These are phyloP conservation scores for Talaromyces sp. DNA, from an alignment of 2,329 filamentous ascomycete genomes.

Conservation along the genomic window DNA sequence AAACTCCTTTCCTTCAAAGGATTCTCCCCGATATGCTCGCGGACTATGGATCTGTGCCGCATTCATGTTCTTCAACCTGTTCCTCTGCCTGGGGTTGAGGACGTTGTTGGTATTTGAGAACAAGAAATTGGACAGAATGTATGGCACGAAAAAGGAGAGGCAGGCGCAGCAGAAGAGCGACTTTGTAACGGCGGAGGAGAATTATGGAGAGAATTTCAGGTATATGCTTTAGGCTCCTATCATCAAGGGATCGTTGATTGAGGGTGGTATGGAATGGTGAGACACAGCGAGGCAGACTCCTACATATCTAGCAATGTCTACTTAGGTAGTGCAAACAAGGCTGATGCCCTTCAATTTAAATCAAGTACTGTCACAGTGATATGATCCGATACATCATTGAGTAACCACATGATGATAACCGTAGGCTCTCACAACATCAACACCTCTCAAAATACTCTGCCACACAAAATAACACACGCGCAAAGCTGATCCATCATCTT, in stretches of 20 bases:
- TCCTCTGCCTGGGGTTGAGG: slow-evolving; percentile 53
- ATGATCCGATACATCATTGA: not conserved
- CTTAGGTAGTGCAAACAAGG: not conserved
- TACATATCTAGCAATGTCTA: not conserved
- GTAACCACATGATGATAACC: not conserved
- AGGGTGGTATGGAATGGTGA: not conserved
- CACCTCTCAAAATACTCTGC: not conserved
- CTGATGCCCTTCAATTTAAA: not conserved
- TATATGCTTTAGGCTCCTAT: slow-evolving; percentile 32
- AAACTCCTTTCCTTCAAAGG: slow-evolving; percentile 55
- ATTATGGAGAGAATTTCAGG: slow-evolving; percentile 39
- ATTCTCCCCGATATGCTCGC: slow-evolving; percentile 49
- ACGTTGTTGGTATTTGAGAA: slow-evolving; percentile 59
- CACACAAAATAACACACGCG: not conserved
- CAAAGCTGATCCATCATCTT: not conserved
- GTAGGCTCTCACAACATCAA: not conserved
- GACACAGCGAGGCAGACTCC: slow-evolving; percentile 1
- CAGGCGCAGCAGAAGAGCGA: slow-evolving; percentile 19
- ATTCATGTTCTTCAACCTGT: slow-evolving; percentile 59
- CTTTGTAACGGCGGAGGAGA: slow-evolving; percentile 33
- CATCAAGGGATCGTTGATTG: not conserved
- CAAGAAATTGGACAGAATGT: slow-evolving; percentile 52
- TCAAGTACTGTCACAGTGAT: not conserved
- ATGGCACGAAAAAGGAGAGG: slow-evolving; percentile 29
- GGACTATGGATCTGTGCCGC: slow-evolving; percentile 60